Evolutionary conservation across 768 basidiomycete genomes (phyloP).

Genomic region (Sarcomyxa edulis): DNA sequence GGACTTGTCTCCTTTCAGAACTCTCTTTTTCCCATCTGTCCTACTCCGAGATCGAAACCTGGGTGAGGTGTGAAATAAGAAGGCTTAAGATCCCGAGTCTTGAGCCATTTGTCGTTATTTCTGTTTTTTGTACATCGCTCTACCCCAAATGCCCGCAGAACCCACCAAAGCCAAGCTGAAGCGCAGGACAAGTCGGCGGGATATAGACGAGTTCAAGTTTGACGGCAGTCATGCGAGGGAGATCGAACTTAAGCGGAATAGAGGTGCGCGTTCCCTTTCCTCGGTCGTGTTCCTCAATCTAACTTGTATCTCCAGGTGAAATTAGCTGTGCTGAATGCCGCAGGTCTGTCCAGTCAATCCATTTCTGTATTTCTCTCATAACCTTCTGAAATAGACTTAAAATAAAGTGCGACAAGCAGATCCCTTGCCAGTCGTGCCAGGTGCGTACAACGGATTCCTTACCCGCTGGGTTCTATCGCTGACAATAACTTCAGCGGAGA

Average conservation of each 20-base stretch:
- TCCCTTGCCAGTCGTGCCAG: slow-evolving; percentile 75
- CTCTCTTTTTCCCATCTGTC: no score
- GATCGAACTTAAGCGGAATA: slow-evolving; percentile 68
- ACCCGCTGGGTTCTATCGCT: slow-evolving; percentile 6
- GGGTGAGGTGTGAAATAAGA: no score
- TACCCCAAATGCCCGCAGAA: slow-evolving; percentile 67
- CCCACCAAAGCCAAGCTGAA: slow-evolving; percentile 45
- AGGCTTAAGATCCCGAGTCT: no score
- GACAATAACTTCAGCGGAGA: slow-evolving; percentile 39
- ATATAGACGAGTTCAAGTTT: slow-evolving; percentile 43
- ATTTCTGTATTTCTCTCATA: slow-evolving; percentile 13
- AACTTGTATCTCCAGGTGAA: slow-evolving; percentile 26
- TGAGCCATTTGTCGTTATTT: no score
- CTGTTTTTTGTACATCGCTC: no score
- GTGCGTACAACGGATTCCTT: slow-evolving; percentile 25
- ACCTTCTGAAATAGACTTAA: slow-evolving; percentile 46
- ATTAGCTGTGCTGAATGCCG: slow-evolving; percentile 81
- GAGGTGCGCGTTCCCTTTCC: slow-evolving; percentile 36
- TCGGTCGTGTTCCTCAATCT: slow-evolving; percentile 1
- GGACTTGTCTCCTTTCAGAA: no score
- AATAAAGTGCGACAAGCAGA: slow-evolving; percentile 81
- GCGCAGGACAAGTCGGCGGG: slow-evolving; percentile 43
- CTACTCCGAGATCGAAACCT: no score
- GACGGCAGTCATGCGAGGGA: slow-evolving; percentile 56
- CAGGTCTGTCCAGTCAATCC: slow-evolving; percentile 53